These are phyloP conservation scores for Fusarium caatingaense DNA, from an alignment of 2,329 filamentous ascomycete genomes.

Conservation along the genomic window DNA sequence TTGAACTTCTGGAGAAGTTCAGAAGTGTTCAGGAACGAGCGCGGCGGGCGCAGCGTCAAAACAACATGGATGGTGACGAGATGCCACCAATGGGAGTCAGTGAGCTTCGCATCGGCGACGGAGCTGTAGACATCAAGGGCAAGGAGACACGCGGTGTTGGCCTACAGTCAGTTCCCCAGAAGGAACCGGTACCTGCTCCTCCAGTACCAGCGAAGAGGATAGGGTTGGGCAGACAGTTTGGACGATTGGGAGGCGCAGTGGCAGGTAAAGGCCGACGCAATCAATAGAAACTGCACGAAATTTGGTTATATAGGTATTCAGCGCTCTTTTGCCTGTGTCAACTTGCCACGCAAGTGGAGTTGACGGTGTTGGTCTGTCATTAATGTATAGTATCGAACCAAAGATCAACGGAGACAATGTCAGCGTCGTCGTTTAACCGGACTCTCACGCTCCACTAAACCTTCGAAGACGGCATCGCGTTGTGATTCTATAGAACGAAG, in stretches of 20 bases:
- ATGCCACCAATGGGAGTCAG: constrained; percentile 58
- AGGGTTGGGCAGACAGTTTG: constrained; percentile 75
- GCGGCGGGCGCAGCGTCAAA: constrained; percentile 73
- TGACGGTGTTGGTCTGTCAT: constrained; percentile 14
- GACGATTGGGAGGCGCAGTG: constrained; percentile 77
- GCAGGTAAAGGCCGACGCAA: constrained; percentile 70
- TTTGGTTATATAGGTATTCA: constrained; percentile 20
- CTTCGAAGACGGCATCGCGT: constrained; percentile 81
- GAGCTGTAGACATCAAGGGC: constrained; percentile 53
- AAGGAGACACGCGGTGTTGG: constrained; percentile 54
- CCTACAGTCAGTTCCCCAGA: constrained; percentile 59
- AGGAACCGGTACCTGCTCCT: constrained; percentile 59
- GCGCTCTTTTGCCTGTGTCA: constrained; percentile 15
- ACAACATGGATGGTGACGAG: constrained; percentile 61
- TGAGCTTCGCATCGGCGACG: constrained; percentile 57
- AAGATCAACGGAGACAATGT: constrained; percentile 28
- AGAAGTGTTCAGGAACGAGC: constrained; percentile 89
- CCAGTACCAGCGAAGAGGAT: constrained; percentile 67
- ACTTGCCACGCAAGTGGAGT: constrained; percentile 5
- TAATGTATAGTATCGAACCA: constrained; percentile 37
- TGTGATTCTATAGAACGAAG: constrained; percentile 69
- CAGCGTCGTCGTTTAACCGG: constrained; percentile 57
- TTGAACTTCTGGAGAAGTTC: constrained; percentile 94
- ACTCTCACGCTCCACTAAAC: constrained; percentile 72
- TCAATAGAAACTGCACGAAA: constrained; percentile 25